A percentile compares a stretch with the other conserved stretches of the same genome.
Evolutionary conservation across 2,329 filamentous ascomycete genomes (phyloP).

Genomic region (Sordariomycetes sp.): DNA sequence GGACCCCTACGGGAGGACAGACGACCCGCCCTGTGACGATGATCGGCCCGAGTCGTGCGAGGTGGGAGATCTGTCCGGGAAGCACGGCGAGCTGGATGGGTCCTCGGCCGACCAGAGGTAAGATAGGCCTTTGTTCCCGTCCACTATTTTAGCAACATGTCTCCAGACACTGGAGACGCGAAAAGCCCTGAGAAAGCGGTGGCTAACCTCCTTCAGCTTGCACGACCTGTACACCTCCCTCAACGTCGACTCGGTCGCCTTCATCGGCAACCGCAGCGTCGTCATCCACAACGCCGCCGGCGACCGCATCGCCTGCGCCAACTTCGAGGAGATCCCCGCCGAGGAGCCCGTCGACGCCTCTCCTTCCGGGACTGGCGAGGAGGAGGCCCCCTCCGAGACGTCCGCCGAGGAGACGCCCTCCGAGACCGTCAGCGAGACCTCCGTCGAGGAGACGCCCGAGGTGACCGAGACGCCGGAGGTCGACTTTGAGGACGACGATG

Average conservation of each 20-base stretch:
- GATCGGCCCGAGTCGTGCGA: constrained; percentile 41
- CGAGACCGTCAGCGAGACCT: background rate
- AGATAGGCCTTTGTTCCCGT: background rate
- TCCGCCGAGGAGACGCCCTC: background rate
- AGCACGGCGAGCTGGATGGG: constrained; percentile 36
- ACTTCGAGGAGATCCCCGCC: constrained; percentile 14
- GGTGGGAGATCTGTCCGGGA: constrained; percentile 49
- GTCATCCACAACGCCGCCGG: constrained; percentile 29
- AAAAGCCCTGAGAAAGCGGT: background rate
- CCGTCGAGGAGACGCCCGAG: background rate
- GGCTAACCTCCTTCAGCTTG: constrained; percentile 16
- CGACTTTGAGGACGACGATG: background rate
- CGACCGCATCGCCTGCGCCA: constrained; percentile 29
- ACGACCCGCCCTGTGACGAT: constrained; percentile 35
- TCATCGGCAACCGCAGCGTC: constrained; percentile 34
- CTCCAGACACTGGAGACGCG: background rate
- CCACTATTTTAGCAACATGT: background rate
- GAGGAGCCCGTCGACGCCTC: background rate
- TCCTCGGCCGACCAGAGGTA: constrained; percentile 15
- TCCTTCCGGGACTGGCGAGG: background rate
- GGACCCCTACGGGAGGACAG: constrained; percentile 42
- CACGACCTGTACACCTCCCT: constrained; percentile 30
- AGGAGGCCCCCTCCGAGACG: background rate
- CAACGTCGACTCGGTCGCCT: constrained; percentile 23
- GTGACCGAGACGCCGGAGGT: background rate